Evolutionary conservation across 1,139 yeast genomes (phyloP), one percentile per base, ranked within the genome.

Genomic region (Scheffersomyces parashehatae): DNA sequence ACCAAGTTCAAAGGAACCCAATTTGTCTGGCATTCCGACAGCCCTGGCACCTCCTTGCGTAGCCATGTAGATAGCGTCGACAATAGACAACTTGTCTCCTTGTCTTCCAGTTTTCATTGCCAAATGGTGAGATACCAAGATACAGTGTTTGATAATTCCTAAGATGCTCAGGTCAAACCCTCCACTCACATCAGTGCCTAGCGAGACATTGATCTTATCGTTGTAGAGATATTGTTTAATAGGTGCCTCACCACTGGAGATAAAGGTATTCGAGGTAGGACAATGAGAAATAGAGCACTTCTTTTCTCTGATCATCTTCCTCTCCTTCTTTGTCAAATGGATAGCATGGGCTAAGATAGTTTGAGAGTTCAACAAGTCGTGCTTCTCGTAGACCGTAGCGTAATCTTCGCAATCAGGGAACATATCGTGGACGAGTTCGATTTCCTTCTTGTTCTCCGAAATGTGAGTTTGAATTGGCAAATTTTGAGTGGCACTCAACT

Each of bases 131-230:
- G 96, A 87, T 2, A 89, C 96, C 45, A 89, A 63, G 32, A 88
- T 75, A 0, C 96, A 88, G 50, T 87, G 90, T 55, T 85, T 81
- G 13, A 95, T 88, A 9, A 85, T 81, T 15, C 78, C 81, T 46
- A 93, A 72, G 30, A 93, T 85, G 36, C 91, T 85, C 28, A 88
- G 83, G 11, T 95, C 82, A 64, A 79, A 89, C 0, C 99, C 99
- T 7, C 97, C 99, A 36, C 96, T 86, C 20, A 91, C 81, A 60
- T 93, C 99, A 1, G 97, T 86, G 1, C 99, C 99, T 41, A 93
- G 73, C 7, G 95, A 80, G 14, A 91, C 93, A 48, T 88, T 86
- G 51, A 91, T 77, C 9, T 79, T 81, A 42, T 78, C 75, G 40
- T 84, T 73, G 45, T 90, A 70, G 40, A 88, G 68, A 72, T 85